Conservation (phyloP, 2,329 filamentous ascomycete species). For the Xylariomycetidae sp. region DNA sequence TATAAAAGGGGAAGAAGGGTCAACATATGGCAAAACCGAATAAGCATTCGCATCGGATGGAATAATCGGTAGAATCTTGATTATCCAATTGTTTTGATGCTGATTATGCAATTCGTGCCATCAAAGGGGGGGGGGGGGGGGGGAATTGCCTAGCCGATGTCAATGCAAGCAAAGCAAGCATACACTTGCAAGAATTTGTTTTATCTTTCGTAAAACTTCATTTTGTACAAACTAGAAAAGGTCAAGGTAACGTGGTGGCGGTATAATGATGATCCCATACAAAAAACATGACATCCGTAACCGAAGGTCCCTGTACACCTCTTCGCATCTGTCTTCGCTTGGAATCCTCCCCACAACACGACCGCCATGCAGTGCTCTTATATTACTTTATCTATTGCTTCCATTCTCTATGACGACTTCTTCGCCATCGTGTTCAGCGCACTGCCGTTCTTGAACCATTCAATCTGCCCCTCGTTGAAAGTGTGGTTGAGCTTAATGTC, state of each 20-base stretch:
- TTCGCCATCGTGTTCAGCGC: slow-evolving; percentile 99
- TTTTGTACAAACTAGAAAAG: slow-evolving; percentile 33
- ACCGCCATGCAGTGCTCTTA: slow-evolving; percentile 17
- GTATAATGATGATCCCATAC: slow-evolving; percentile 23
- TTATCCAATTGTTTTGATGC: too few relatives aligned
- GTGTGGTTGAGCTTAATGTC: slow-evolving; percentile 86
- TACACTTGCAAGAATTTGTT: too few relatives aligned
- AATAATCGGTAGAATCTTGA: too few relatives aligned
- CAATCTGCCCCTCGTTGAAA: slow-evolving; percentile 95
- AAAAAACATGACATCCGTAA: slow-evolving; percentile 25
- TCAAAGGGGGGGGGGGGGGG: too few relatives aligned
- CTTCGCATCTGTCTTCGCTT: slow-evolving; percentile 22
- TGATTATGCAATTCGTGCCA: too few relatives aligned
- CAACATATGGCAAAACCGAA: too few relatives aligned
- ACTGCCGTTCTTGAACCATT: slow-evolving; percentile 99
- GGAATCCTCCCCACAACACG: slow-evolving; percentile 30
- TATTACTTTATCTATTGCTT: slow-evolving; percentile 12
- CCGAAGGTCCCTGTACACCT: slow-evolving; percentile 27
- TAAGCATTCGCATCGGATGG: too few relatives aligned
- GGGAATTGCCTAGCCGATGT: too few relatives aligned
- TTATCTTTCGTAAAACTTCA: slow-evolving; percentile 24
- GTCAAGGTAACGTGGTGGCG: slow-evolving; percentile 21
- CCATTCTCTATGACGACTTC: slow-evolving; percentile 33
- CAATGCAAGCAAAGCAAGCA: too few relatives aligned
- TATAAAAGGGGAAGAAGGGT: too few relatives aligned